Conservation (phyloP, 2,329 filamentous ascomycete species). For the Pestalotiopsis sp. region DNA sequence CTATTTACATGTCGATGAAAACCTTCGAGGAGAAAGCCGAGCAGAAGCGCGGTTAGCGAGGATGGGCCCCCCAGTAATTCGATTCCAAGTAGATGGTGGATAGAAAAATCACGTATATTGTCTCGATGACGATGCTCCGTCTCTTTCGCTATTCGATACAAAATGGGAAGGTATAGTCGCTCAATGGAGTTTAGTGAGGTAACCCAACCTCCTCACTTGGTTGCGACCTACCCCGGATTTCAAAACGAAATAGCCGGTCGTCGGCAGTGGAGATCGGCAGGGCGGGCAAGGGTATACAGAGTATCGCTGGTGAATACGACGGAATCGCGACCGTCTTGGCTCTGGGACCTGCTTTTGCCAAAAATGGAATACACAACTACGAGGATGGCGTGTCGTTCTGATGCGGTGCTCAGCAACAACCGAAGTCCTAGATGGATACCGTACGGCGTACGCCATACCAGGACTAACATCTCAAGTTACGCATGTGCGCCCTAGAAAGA, state of each 20-base stretch:
- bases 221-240: background rate
- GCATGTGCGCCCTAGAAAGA: too few species aligned
- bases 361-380: too few species aligned
- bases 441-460: too few species aligned
- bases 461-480: too few species aligned
- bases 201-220: background rate
- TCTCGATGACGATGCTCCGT: background rate
- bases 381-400: too few species aligned
- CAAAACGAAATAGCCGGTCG: background rate
- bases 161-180: slow-evolving; percentile 3
- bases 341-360: too few species aligned
- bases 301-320: background rate
- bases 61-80: background rate
- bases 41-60: too few species aligned
- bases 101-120: background rate
- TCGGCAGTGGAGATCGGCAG: slow-evolving; percentile 1
- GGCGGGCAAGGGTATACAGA: background rate
- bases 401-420: too few species aligned
- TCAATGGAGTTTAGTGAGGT: background rate
- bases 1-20: too few species aligned
- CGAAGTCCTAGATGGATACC: too few species aligned
- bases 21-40: too few species aligned
- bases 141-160: background rate
- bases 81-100: background rate
- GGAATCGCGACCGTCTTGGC: background rate